Conservation (phyloP, 2,329 filamentous ascomycete genomes). For the Colletotrichum magnum region DNA sequence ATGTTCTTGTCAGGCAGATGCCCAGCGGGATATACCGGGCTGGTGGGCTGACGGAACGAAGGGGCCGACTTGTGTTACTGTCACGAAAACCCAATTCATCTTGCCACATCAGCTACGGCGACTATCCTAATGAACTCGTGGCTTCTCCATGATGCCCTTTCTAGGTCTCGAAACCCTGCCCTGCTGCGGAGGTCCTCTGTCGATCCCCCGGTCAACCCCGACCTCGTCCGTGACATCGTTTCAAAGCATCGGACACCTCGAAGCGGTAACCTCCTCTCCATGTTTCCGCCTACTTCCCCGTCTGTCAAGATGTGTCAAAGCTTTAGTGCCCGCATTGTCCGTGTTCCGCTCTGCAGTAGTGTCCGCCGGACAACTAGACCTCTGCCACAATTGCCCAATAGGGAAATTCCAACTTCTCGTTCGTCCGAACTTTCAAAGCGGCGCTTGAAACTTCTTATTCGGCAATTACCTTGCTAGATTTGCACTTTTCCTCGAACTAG, state of each 20-base stretch:
- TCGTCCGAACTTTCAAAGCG: constrained; percentile 22
- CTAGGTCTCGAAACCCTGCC: constrained; percentile 8
- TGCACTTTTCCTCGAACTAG: background rate
- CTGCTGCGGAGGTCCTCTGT: constrained; percentile 2
- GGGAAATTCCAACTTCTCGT: constrained; percentile 3
- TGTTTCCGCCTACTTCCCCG: background rate
- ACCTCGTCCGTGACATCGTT: constrained; percentile 13
- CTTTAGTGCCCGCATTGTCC: background rate
- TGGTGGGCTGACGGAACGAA: too few relatives aligned
- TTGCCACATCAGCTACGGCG: too few relatives aligned
- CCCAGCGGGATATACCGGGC: background rate
- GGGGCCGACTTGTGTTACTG: too few relatives aligned
- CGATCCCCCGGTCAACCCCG: constrained; percentile 6
- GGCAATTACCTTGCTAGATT: background rate
- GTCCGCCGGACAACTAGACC: background rate
- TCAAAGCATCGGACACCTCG: constrained; percentile 21
- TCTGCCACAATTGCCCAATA: background rate
- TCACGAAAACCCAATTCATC: too few relatives aligned
- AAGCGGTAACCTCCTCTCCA: background rate
- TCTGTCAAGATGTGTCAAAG: constrained; percentile 4
- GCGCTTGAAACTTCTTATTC: constrained; percentile 26
- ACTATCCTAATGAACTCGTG: too few relatives aligned
- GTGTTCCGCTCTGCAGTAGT: background rate
- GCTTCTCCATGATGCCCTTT: background rate
- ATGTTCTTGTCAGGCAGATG: background rate